Evolutionary conservation across 495 filamentous ascomycete genomes (phyloP).

Genomic region (Glarea lozoyensis): DNA sequence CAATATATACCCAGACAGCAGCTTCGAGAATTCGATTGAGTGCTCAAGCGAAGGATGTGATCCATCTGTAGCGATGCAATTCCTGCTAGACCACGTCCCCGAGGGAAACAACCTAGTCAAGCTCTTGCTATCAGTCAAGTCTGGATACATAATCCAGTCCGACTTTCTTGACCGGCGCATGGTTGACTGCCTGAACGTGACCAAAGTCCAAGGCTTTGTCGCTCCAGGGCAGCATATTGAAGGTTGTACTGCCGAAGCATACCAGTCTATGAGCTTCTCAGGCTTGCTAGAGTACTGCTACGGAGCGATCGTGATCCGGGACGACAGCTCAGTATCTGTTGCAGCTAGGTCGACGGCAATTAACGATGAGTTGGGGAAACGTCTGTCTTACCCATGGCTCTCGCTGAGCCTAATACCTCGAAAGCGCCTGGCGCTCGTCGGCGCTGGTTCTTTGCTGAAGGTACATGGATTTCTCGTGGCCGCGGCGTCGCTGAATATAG

Average conservation of each 20-base stretch:
- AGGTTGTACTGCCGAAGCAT: not conserved
- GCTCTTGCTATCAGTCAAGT: too few species aligned
- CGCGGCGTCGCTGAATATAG: not conserved
- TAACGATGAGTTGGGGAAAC: not conserved
- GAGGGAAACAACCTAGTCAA: too few species aligned
- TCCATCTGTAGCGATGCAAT: too few species aligned
- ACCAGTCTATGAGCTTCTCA: not conserved
- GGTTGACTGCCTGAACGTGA: not conserved
- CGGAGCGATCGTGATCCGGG: not conserved
- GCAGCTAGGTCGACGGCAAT: not conserved
- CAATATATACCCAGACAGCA: too few species aligned
- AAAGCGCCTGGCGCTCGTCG: not conserved
- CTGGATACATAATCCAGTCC: not conserved
- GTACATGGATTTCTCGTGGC: not conserved
- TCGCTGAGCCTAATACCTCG: not conserved
- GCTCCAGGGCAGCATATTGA: not conserved
- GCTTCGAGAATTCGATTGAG: too few species aligned
- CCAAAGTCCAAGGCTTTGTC: not conserved
- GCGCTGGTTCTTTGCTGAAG: too few species aligned
- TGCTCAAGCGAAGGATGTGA: too few species aligned
- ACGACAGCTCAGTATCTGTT: not conserved
- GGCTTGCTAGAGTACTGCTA: not conserved
- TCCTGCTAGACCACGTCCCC: too few species aligned
- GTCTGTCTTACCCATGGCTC: not conserved
- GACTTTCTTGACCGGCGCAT: not conserved